Percentiles rank a stretch among this genome's conserved stretches.
Conservation (phyloP, 2,329 filamentous ascomycete genomes). For the Epichloe sp. region DNA sequence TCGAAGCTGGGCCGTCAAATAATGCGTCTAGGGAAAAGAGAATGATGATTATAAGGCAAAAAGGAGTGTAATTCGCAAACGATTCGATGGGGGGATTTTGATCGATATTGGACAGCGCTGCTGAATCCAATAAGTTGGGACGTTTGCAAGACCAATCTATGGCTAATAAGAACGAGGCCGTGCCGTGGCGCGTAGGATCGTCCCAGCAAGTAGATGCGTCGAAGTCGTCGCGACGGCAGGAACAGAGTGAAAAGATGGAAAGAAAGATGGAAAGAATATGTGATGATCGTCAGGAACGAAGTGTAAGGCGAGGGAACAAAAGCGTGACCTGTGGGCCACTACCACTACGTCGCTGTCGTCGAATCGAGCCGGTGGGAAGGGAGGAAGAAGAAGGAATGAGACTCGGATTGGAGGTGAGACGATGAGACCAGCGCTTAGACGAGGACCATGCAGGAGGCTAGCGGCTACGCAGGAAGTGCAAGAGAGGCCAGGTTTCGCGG, state of each 20-base stretch:
- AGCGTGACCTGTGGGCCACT: slow-evolving; percentile 6
- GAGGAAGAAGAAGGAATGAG: slow-evolving; percentile 14
- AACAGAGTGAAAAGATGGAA: not conserved
- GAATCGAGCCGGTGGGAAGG: slow-evolving; percentile 9
- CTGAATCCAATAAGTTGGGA: slow-evolving; percentile 30
- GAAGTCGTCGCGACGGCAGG: slow-evolving; percentile 1
- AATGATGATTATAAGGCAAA: not conserved
- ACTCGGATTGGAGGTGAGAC: slow-evolving; percentile 11
- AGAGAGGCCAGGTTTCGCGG: slow-evolving; percentile 1
- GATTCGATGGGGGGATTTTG: slow-evolving; percentile 1
- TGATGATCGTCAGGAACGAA: slow-evolving; percentile 8
- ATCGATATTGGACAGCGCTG: slow-evolving; percentile 33
- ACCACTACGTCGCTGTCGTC: slow-evolving; percentile 7
- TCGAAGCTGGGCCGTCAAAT: not conserved
- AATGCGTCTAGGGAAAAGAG: not conserved
- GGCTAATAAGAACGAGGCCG: slow-evolving; percentile 9
- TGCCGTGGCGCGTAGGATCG: slow-evolving; percentile 3
- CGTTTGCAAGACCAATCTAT: slow-evolving; percentile 8
- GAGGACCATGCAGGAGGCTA: slow-evolving; percentile 9
- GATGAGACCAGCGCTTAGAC: slow-evolving; percentile 9
- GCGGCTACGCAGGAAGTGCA: slow-evolving; percentile 2
- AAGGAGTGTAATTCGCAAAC: slow-evolving; percentile 7
- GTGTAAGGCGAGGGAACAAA: slow-evolving; percentile 3
- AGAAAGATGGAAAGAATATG: not conserved
- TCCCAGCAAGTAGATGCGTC: slow-evolving; percentile 4